Base-by-base conservation (phyloP, 2,329 filamentous ascomycete species). In the Rhytidhysteron rufulum region DNA sequence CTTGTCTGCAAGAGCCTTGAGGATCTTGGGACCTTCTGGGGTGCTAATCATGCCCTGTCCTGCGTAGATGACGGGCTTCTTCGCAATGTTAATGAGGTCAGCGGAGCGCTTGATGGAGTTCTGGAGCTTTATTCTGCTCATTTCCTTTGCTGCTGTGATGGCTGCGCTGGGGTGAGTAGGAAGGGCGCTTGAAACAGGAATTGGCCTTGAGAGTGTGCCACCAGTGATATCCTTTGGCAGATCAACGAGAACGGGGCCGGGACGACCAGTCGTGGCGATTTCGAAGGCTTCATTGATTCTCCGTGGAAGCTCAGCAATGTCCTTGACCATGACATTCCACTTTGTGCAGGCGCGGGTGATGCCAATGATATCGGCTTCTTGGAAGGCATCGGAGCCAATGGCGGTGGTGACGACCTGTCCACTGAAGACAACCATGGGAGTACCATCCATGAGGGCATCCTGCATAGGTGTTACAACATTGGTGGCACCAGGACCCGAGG, bases 321-420 rank as follows among this genome's bases (percentile, higher is more conserved):
- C 91, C 78, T 94, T 96, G 35, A 96, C 88, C 89, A 97, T 94
- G 45, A 95, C 88, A 58, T 97, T 97, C 93, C 93, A 98, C 74
- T 97, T 97, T 54, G 90, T 96, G 77, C 90, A 96, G 16, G 90
- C 83, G 58, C 91, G 80, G 24, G 88, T 95, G 66, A 98, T 97
- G 53, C 91, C 91, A 44, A 96, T 76, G 25, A 95, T 83, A 62
- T 98, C 93, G 43, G 89, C 90, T 70, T 97, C 93, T 66, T 98
- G 93, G 78, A 97, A 97, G 41, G 89, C 88, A 65, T 97, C 91
- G 48, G 86, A 94, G 47, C 93, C 93, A 67, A 97, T 96, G 40
- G 88, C 86, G 34, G 78, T 82, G 25, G 91, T 97, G 6, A 82
- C 77, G 45, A 98, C 93, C 79, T 98, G 93, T 36, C 93, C 93